A percentile compares a stretch with the other conserved stretches of the same genome.
These are phyloP conservation scores for Sporobolomyces pararoseus DNA, from an alignment of 768 basidiomycete species.

Conservation along the genomic window DNA sequence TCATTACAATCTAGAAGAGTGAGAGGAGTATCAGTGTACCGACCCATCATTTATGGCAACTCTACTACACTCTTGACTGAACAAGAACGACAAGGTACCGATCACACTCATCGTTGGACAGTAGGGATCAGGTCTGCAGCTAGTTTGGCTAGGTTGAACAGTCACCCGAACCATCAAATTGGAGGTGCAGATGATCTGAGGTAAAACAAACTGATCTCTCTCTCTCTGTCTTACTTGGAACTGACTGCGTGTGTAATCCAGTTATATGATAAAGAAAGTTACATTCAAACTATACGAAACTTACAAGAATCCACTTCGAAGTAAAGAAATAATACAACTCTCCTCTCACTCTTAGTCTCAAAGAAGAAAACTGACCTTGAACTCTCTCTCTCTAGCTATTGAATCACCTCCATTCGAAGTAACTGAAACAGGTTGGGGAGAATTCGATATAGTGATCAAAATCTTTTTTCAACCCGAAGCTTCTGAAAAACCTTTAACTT, in stretches of 20 bases:
- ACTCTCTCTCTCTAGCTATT: conserved; percentile 57
- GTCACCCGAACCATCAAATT: conserved; percentile 39
- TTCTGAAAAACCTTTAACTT: conserved; percentile 78
- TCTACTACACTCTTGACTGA: conserved; percentile 72
- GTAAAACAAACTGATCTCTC: too few species aligned
- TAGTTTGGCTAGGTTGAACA: conserved; percentile 55
- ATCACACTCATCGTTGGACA: conserved; percentile 95
- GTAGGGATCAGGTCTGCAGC: conserved; percentile 88
- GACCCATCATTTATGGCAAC: conserved; percentile 95
- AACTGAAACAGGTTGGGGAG: conserved; percentile 98
- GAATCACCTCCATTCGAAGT: conserved; percentile 94
- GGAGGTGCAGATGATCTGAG: conserved; percentile 44
- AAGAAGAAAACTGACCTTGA: conserved; percentile 5
- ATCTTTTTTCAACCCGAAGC: conserved; percentile 85
- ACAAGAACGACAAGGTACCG: conserved; percentile 64
- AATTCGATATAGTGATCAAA: conserved; percentile 91
- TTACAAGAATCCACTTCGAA: conserved; percentile 81
- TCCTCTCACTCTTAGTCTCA: neutral
- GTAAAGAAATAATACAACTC: conserved; percentile 51
- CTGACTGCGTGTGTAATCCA: conserved; percentile 37
- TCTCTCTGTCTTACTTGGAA: neutral
- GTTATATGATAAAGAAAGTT: conserved; percentile 90
- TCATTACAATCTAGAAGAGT: conserved; percentile 16
- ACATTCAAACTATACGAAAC: conserved; percentile 98
- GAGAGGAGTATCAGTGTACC: conserved; percentile 69